Conservation (phyloP, 139 green algal genomes). For the Coelastrella sp. region DNA sequence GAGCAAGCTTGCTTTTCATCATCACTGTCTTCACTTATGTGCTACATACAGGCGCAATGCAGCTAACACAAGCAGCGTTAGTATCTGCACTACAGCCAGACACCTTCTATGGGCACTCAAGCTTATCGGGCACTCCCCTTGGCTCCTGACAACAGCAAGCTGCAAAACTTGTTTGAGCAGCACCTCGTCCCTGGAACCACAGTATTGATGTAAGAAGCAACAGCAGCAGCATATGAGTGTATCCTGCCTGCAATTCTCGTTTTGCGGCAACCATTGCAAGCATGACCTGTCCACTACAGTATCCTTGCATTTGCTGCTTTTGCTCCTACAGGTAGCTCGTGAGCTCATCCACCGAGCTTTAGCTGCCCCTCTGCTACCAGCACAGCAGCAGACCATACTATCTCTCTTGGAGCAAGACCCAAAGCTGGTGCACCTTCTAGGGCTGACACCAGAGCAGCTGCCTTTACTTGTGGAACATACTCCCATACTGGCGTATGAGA, state of each 20-base stretch:
- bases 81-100: not conserved
- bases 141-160: too few relatives aligned
- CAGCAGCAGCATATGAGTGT: not conserved
- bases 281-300: not conserved
- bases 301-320: not conserved
- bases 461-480: conserved; percentile 83
- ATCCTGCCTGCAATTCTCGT: too few relatives aligned
- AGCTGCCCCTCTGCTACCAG: conserved; percentile 53
- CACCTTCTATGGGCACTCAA: too few relatives aligned
- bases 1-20: not conserved
- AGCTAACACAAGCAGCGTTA: not conserved
- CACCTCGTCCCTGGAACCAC: too few relatives aligned
- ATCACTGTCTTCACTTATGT: too few relatives aligned
- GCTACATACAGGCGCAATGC: not conserved
- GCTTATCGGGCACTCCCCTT: too few relatives aligned
- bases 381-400: conserved; percentile 59
- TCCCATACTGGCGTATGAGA: conserved; percentile 76
- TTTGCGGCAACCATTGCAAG: not conserved
- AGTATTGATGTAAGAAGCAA: too few relatives aligned
- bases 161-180: too few relatives aligned
- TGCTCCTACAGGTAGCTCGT: conserved; percentile 37
- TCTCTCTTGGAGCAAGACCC: conserved; percentile 54
- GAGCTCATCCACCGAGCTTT: conserved; percentile 60
- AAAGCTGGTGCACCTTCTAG: conserved; percentile 35
- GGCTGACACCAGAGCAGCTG: conserved; percentile 60